phyloP scores from a whole-genome alignment of 139 green algal species.

The Bryopsis sp. region DNA sequence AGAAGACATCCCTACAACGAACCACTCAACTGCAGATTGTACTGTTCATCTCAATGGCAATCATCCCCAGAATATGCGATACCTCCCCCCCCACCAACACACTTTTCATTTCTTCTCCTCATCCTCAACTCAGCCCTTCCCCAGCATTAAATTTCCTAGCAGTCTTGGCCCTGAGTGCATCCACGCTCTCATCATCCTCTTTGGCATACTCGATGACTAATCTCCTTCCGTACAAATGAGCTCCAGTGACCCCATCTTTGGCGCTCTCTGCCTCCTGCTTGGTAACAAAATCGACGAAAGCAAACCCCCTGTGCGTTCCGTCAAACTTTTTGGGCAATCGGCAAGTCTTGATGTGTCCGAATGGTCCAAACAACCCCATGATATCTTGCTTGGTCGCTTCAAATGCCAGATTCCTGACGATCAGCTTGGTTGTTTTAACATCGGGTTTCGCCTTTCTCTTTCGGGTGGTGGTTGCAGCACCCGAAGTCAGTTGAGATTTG shows the following conservation, averaged over 20 bases:
- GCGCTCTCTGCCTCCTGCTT: slow-evolving; percentile 54
- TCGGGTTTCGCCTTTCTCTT: slow-evolving; percentile 15
- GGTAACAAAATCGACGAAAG: slow-evolving; percentile 86
- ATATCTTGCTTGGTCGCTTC: slow-evolving; percentile 86
- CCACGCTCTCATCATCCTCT: slow-evolving; percentile 42
- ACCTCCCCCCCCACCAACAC: too few species aligned
- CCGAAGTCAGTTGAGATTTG: background rate
- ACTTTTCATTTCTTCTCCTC: background rate
- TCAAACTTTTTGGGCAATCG: slow-evolving; percentile 97
- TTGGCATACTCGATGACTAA: slow-evolving; percentile 82
- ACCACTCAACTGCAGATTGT: too few species aligned
- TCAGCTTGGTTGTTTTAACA: slow-evolving; percentile 84
- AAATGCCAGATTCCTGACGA: slow-evolving; percentile 98
- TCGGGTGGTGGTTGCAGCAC: slow-evolving; percentile 6
- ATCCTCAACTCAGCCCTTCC: background rate
- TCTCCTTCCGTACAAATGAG: slow-evolving; percentile 90
- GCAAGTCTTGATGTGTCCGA: slow-evolving; percentile 87
- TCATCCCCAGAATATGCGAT: too few species aligned
- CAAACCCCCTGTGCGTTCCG: slow-evolving; percentile 83
- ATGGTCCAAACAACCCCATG: slow-evolving; percentile 76
- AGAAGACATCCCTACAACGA: too few species aligned
- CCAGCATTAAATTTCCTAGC: background rate
- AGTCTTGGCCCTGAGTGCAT: slow-evolving; percentile 7
- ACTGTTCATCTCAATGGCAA: too few species aligned
- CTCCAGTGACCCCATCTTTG: slow-evolving; percentile 51